Evolutionary conservation across 352 stramenopile species (phyloP), one percentile per base, ranked within the genome.

Genomic region (Phytophthora quininea): DNA sequence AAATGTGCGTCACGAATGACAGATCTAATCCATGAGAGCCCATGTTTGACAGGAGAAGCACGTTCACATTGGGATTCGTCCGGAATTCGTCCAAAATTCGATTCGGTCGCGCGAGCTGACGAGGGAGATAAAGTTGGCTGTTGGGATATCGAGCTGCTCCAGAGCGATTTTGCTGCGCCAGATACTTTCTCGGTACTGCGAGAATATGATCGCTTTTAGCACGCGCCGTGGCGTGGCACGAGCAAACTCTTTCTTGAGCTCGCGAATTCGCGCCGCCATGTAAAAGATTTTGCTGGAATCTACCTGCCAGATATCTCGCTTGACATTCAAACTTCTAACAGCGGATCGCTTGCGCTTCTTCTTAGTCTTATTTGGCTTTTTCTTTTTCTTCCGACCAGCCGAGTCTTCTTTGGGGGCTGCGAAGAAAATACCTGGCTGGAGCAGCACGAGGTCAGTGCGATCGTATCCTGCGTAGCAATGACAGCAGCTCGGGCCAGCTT

Each of bases 1-100:
- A 98, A 15, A 99, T 98, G 71, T 99, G 95, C 30, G 96, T 99
- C n/a, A 98, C 93, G 74, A 99, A 99, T 52, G 90, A 98, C 9
- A 99, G 73, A 62, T 99, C 96, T 38, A 99, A 84, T 15, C 97
- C 97, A 54, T 98, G 89, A 15, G 86, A 96, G 1, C 97, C 97
- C 54, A 98, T 84, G 35, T 97, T 97, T 0, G 82, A 92, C 29
- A 99, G 69, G 6, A 99, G 77, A 46, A 99, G 86, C 8, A 98
- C 88, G 40, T 96, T 94, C 24, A 88, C 66, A 50, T 83, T 66
- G 50, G 74, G 63, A 63, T 90, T 64, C 10, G 73, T 60, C 29
- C 68, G 68, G 49, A 95, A 95, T 24, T 53, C 54, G 5, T 71
- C 52, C 12, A 94, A 67, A 81, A 58, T 29, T 79, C 33, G 57